Evolutionary conservation across 192 early-diverging fungal species (phyloP).

Genomic region (Backusella parvicylindrica): DNA sequence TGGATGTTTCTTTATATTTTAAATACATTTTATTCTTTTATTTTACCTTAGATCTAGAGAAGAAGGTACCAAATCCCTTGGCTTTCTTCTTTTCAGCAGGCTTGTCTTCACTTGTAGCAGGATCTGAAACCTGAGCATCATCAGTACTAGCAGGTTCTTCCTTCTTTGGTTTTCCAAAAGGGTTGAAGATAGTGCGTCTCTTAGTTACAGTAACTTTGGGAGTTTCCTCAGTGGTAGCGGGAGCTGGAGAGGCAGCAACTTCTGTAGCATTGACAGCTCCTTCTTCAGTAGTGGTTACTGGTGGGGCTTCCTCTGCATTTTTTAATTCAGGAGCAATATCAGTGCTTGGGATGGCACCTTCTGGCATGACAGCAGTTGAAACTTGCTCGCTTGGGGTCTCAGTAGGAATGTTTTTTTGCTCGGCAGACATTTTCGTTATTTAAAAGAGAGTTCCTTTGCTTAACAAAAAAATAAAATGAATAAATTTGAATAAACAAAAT

Average conservation of each 20-base stretch:
- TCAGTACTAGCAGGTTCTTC: not conserved
- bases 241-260: not conserved
- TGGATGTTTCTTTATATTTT: not conserved
- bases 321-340: not conserved
- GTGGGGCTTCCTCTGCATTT: conserved; percentile 12
- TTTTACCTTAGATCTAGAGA: conserved; percentile 13
- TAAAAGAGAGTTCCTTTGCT: not conserved
- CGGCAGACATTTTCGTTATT: not conserved
- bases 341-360: not conserved
- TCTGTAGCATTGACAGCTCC: conserved; percentile 16
- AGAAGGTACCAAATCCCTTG: conserved; percentile 1
- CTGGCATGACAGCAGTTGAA: conserved; percentile 1
- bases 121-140: not conserved
- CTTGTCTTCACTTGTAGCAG: not conserved
- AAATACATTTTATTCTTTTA: not conserved
- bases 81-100: not conserved
- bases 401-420: not conserved
- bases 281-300: not conserved
- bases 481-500: not conserved
- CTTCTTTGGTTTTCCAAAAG: conserved; percentile 8
- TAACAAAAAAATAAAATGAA: not conserved
- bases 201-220: conserved; percentile 4
- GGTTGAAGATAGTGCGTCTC: conserved; percentile 12
- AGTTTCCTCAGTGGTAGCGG: not conserved
- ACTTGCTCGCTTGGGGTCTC: not conserved